These are phyloP conservation scores for Wakefieldia striispora DNA, from an alignment of 768 basidiomycete genomes.

Conservation along the genomic window DNA sequence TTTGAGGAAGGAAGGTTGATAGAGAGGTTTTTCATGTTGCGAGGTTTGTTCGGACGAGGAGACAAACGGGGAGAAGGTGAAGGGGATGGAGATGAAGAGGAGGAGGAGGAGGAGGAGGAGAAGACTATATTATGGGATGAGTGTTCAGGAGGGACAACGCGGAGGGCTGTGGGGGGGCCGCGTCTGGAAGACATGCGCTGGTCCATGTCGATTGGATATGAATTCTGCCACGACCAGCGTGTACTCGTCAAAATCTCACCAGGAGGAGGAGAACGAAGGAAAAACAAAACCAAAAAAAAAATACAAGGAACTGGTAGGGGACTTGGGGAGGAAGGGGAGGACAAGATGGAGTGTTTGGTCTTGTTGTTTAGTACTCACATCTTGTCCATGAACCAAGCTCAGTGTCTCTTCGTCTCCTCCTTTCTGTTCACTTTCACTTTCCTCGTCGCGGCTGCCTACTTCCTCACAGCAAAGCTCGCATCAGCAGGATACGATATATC, in stretches of 20 bases:
- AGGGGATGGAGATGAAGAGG: constrained; percentile 51
- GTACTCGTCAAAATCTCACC: constrained; percentile 17
- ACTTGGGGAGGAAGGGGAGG: background rate
- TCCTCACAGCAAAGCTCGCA: constrained; percentile 42
- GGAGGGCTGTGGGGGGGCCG: constrained; percentile 54
- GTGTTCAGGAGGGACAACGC: constrained; percentile 54
- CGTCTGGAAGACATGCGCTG: constrained; percentile 45
- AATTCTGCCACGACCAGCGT: constrained; percentile 36
- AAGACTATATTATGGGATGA: constrained; percentile 50
- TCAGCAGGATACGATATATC: constrained; percentile 58
- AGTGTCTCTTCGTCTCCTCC: constrained; percentile 54
- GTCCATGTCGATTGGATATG: constrained; percentile 28
- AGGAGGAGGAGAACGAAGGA: constrained; percentile 13
- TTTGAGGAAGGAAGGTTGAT: constrained; percentile 62
- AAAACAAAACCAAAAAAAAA: too few relatives aligned
- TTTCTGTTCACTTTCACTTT: constrained; percentile 45
- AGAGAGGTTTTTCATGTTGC: constrained; percentile 78
- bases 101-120: constrained; percentile 47
- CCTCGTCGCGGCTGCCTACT: constrained; percentile 46
- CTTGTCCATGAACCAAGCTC: constrained; percentile 42
- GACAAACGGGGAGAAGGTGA: constrained; percentile 34
- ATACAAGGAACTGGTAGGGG: background rate
- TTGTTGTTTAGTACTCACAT: background rate
- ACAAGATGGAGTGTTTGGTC: constrained; percentile 4
- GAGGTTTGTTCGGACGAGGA: constrained; percentile 33